Evolutionary conservation across 768 basidiomycete genomes (phyloP).

Genomic region (Asterophora lycoperdoides): DNA sequence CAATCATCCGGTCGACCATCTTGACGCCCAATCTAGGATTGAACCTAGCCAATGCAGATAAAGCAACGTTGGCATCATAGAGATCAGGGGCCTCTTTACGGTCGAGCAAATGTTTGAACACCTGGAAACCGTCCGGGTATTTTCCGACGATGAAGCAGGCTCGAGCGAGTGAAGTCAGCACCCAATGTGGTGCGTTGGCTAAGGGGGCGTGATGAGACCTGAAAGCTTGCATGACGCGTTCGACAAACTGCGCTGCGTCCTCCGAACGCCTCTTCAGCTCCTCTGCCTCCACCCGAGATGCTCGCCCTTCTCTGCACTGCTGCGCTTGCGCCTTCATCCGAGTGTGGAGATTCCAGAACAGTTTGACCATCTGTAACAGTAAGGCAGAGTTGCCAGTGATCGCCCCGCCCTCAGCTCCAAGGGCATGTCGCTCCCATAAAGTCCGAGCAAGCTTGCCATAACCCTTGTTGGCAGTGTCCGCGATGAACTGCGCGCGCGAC

Average conservation of each 20-base stretch:
- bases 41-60: slow-evolving; percentile 49
- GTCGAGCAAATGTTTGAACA: slow-evolving; percentile 41
- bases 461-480: slow-evolving; percentile 40
- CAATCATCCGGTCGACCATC: slow-evolving; percentile 49
- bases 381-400: slow-evolving; percentile 43
- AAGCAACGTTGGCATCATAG: slow-evolving; percentile 61
- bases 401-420: slow-evolving; percentile 33
- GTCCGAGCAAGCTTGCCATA: slow-evolving; percentile 43
- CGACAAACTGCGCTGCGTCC: slow-evolving; percentile 36
- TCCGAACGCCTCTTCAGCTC: slow-evolving; percentile 12
- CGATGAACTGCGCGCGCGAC: slow-evolving; percentile 48
- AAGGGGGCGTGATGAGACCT: slow-evolving; percentile 42
- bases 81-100: slow-evolving; percentile 55
- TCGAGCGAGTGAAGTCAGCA: slow-evolving; percentile 59
- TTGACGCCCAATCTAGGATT: slow-evolving; percentile 41
- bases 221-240: slow-evolving; percentile 43
- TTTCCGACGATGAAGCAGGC: slow-evolving; percentile 56
- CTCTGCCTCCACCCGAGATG: slow-evolving; percentile 6
- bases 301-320: background rate
- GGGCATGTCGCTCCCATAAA: slow-evolving; percentile 56
- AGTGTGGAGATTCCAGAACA: slow-evolving; percentile 32
- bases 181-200: slow-evolving; percentile 39
- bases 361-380: slow-evolving; percentile 48
- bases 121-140: slow-evolving; percentile 40
- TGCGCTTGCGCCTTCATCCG: slow-evolving; percentile 16